phyloP scores from a whole-genome alignment of 257 asterid species.

The Gentiana macrophylla region DNA sequence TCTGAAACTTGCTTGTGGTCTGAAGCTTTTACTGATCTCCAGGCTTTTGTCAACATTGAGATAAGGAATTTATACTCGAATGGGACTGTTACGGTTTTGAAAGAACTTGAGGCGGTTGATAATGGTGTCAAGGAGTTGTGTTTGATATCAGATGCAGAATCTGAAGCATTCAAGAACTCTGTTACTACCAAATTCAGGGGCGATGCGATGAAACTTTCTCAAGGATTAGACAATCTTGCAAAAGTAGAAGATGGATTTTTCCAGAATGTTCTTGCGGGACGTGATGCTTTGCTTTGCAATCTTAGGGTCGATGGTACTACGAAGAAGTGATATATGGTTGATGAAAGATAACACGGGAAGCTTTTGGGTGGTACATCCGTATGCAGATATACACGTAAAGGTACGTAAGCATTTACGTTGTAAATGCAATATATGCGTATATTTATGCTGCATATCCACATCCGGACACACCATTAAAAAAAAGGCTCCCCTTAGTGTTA shows the following conservation, averaged over 20 bases:
- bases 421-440: no score
- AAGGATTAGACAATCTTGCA: slow-evolving; percentile 55
- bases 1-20: slow-evolving; percentile 50
- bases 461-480: no score
- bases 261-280: slow-evolving; percentile 58
- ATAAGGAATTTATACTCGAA: slow-evolving; percentile 27
- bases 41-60: slow-evolving; percentile 41
- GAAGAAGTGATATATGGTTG: no score
- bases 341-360: no score
- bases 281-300: slow-evolving; percentile 63
- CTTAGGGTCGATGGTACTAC: slow-evolving; percentile 37
- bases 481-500: slow-evolving; percentile 1
- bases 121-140: slow-evolving; percentile 42
- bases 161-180: slow-evolving; percentile 20
- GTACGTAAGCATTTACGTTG: no score
- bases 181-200: slow-evolving; percentile 22
- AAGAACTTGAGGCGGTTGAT: slow-evolving; percentile 68
- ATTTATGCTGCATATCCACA: no score
- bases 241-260: slow-evolving; percentile 68
- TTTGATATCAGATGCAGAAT: slow-evolving; percentile 29
- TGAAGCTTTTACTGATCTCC: slow-evolving; percentile 40
- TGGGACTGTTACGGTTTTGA: slow-evolving; percentile 40
- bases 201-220: slow-evolving; percentile 8
- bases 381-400: no score
- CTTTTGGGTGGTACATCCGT: no score